Conservation (phyloP, 345 rosid species). For the Camelina sativa region DNA sequence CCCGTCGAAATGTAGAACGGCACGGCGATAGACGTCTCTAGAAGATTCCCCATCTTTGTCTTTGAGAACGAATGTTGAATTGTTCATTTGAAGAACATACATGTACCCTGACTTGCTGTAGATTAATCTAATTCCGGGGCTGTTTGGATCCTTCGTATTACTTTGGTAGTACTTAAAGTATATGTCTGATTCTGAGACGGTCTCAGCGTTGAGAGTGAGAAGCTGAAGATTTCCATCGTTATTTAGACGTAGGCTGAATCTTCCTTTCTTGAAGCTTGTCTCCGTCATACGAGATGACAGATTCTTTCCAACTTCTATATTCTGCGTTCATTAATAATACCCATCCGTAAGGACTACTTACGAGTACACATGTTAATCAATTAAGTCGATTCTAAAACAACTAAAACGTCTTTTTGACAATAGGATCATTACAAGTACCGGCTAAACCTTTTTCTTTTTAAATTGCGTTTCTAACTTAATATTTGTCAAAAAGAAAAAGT, state of each 20-base stretch:
- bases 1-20: slow-evolving; percentile 59
- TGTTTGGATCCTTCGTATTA: background rate
- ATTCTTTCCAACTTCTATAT: slow-evolving; percentile 15
- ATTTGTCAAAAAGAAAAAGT: too few relatives aligned
- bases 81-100: slow-evolving; percentile 42
- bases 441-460: background rate
- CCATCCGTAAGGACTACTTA: background rate
- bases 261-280: slow-evolving; percentile 29
- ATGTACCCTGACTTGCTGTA: slow-evolving; percentile 59
- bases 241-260: slow-evolving; percentile 14
- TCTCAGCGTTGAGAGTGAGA: slow-evolving; percentile 28
- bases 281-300: slow-evolving; percentile 28
- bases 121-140: slow-evolving; percentile 38
- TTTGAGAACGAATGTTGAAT: slow-evolving; percentile 1
- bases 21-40: slow-evolving; percentile 50
- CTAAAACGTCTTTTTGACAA: background rate
- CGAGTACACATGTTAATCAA: background rate
- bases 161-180: slow-evolving; percentile 46
- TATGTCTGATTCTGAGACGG: slow-evolving; percentile 18
- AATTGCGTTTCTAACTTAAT: background rate
- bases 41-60: slow-evolving; percentile 1
- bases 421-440: background rate
- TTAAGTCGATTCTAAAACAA: background rate
- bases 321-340: background rate
- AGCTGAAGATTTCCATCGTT: slow-evolving; percentile 22